Conservation (phyloP, 768 basidiomycete species). For the Fomitopsis pulvina region DNA sequence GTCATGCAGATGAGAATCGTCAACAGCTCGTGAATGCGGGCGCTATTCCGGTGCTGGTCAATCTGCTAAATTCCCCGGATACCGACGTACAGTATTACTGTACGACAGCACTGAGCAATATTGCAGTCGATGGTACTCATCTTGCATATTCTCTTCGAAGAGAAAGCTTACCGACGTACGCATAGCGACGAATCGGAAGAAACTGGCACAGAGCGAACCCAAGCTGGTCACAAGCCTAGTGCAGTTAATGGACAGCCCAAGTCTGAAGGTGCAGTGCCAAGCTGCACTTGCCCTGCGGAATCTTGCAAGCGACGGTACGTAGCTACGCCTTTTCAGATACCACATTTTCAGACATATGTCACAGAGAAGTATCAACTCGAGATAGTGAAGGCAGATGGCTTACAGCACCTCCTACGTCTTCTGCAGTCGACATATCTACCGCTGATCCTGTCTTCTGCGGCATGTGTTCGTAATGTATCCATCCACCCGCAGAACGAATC, state of each 20-base stretch:
- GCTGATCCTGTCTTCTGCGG: constrained; percentile 95
- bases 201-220: constrained; percentile 89
- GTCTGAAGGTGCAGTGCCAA: constrained; percentile 98
- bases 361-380: constrained; percentile 98
- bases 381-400: constrained; percentile 93
- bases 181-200: constrained; percentile 82
- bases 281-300: constrained; percentile 94
- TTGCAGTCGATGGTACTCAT: constrained; percentile 84
- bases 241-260: constrained; percentile 92
- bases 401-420: constrained; percentile 86
- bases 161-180: not conserved
- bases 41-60: constrained; percentile 95
- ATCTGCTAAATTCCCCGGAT: constrained; percentile 88
- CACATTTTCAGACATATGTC: not conserved
- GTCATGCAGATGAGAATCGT: constrained; percentile 81
- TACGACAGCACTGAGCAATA: constrained; percentile 96
- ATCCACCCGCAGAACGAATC: constrained; percentile 99
- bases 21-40: constrained; percentile 98
- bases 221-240: constrained; percentile 93
- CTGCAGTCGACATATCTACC: constrained; percentile 96
- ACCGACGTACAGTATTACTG: constrained; percentile 99
- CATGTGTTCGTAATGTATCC: constrained; percentile 97
- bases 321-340: not conserved
- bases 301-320: constrained; percentile 90
- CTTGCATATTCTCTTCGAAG: not conserved